Conservation (phyloP, 192 early-diverging fungal species). For the Mortierella hygrophila region DNA sequence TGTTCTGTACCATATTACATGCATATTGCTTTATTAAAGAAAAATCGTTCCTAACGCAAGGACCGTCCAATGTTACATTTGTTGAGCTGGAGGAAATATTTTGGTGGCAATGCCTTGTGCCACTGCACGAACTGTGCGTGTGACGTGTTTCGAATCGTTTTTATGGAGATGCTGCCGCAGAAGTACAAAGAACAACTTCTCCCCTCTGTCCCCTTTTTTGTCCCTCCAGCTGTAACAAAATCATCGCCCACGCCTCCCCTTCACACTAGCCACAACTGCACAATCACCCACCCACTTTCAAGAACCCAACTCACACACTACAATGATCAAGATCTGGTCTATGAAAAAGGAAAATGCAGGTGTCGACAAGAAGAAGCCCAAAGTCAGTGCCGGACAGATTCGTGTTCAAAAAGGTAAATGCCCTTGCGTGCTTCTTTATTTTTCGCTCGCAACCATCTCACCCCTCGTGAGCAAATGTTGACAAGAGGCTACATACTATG, state of each 20-base stretch:
- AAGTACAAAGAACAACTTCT: neutral
- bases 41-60: neutral
- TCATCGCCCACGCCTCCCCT: neutral
- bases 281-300: neutral
- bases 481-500: neutral
- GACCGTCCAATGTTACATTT: neutral
- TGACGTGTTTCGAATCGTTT: constrained; percentile 4
- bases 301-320: neutral
- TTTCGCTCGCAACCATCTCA: neutral
- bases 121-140: neutral
- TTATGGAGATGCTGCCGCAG: neutral
- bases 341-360: constrained; percentile 84
- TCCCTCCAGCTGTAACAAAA: neutral
- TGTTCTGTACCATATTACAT: neutral
- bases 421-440: neutral
- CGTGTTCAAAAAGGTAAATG: constrained; percentile 91
- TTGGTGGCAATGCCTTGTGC: neutral
- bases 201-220: neutral
- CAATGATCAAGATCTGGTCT: constrained; percentile 92
- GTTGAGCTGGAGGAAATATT: neutral
- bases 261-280: neutral
- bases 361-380: constrained; percentile 82
- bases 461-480: neutral
- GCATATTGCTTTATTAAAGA: neutral
- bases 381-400: constrained; percentile 88